Base-by-base conservation (phyloP, 495 filamentous ascomycete species). In the Cryomyces antarcticus region DNA sequence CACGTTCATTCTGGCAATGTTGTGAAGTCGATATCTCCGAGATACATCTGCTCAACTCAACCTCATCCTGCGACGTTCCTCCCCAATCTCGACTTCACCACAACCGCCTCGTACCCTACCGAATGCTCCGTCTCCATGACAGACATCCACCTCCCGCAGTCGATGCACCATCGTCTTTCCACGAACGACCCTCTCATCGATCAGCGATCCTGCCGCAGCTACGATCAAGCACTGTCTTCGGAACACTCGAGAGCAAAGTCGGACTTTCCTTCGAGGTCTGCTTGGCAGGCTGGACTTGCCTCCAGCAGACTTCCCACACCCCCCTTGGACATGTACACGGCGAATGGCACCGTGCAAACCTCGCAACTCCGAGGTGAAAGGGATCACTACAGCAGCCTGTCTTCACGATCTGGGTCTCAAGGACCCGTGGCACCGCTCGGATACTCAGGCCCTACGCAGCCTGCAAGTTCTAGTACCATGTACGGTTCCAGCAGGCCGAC, bases 271-370 rank as follows among this genome's bases (percentile, higher is more conserved):
- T 24, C 17, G 17, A 24, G 17, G 17, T 24, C 17, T 24, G 17
- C 17, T 24, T 1, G 17, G 17, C 12, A 36, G 9, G 9, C 43
- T 9, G 27, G 37, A 28, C 28, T 31, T 33, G 30, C 43, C 35
- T 30, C 28, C 43, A 24, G 35, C 6, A 12, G 29, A 30, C 29
- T 29, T 30, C 43, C 43, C 4, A 45, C 30, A 13, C 43, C 38
- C 28, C 43, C 38, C 28, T 28, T 28, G 38, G 43, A 43, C 34
- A 43, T 43, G 41, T 35, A 37, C 37, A 37, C 9, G 12, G 9
- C 33, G 9, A 9, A 36, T 36, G 33, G 33, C 33, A 36, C 9
- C 1, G 12, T 36, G 12, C 12, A 36, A 10, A 9, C 33, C 33
- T 9, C 9, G 9, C 33, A 36, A 10, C 2, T 10, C 9, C 33